A percentile compares a stretch with the other conserved stretches of the same genome.
Conservation (phyloP, 495 filamentous ascomycete genomes). For the Hyaloscypha finlandica region DNA sequence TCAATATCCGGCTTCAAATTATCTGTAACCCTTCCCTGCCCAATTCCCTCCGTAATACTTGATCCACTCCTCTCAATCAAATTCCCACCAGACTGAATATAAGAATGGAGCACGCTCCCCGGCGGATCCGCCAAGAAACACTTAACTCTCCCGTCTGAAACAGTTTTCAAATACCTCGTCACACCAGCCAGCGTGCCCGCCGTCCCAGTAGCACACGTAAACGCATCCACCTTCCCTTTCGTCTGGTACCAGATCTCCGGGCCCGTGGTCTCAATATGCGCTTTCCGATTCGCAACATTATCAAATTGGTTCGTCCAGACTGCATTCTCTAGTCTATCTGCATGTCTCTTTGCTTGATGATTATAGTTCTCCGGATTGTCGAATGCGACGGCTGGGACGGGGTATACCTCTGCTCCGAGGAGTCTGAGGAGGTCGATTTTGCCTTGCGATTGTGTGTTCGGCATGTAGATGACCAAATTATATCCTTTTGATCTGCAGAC, state of each 20-base stretch:
- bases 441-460: slow-evolving; percentile 95
- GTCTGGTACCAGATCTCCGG: slow-evolving; percentile 99
- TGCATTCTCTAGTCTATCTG: slow-evolving; percentile 81
- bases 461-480: slow-evolving; percentile 98
- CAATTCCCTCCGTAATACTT: slow-evolving; percentile 96
- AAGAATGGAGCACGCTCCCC: slow-evolving; percentile 87
- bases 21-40: slow-evolving; percentile 94
- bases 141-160: slow-evolving; percentile 79
- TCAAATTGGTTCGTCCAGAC: slow-evolving; percentile 99
- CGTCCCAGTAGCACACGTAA: slow-evolving; percentile 93
- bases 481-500: slow-evolving; percentile 94
- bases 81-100: slow-evolving; percentile 83
- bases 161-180: slow-evolving; percentile 86
- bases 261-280: slow-evolving; percentile 95
- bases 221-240: slow-evolving; percentile 81
- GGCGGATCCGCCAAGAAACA: slow-evolving; percentile 92
- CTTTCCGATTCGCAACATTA: slow-evolving; percentile 89
- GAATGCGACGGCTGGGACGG: slow-evolving; percentile 96
- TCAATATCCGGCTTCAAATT: slow-evolving; percentile 86
- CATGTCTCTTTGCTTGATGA: slow-evolving; percentile 88
- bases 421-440: slow-evolving; percentile 93
- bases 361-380: slow-evolving; percentile 98
- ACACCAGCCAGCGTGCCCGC: slow-evolving; percentile 88
- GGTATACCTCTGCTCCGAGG: slow-evolving; percentile 94
- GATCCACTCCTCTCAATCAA: slow-evolving; percentile 78